These are phyloP conservation scores for Lactarius akahatsu DNA, from an alignment of 768 basidiomycete species.

Conservation along the genomic window DNA sequence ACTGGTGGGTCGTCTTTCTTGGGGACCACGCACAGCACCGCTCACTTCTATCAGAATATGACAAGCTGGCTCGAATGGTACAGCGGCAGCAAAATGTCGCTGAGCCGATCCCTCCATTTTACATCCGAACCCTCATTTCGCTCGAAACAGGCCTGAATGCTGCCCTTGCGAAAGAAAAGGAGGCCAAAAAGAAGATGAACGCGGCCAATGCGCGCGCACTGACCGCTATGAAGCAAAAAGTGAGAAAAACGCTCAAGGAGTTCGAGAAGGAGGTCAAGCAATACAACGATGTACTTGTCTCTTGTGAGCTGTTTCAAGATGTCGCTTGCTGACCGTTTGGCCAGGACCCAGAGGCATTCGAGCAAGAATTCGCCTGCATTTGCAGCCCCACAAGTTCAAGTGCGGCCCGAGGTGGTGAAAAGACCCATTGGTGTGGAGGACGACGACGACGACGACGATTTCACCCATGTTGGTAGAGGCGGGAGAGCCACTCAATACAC, in stretches of 20 bases:
- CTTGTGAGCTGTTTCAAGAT: not conserved
- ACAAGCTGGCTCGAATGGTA: conserved; percentile 90
- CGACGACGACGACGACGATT: conserved; percentile 58
- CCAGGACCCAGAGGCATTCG: conserved; percentile 88
- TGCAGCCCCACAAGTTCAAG: conserved; percentile 46
- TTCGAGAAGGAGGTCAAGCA: conserved; percentile 77
- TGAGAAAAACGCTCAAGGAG: conserved; percentile 89
- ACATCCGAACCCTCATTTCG: conserved; percentile 66
- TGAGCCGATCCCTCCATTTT: conserved; percentile 86
- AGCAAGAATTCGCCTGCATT: conserved; percentile 66
- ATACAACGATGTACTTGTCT: conserved; percentile 66
- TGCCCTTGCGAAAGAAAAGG: conserved; percentile 82
- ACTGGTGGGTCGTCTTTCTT: conserved; percentile 56
- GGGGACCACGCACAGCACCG: conserved; percentile 14
- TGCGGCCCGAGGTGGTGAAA: conserved; percentile 40
- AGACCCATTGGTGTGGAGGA: conserved; percentile 38
- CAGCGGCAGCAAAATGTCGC: conserved; percentile 82
- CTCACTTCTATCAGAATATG: conserved; percentile 67
- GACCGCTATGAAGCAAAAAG: conserved; percentile 97
- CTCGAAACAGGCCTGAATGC: conserved; percentile 76
- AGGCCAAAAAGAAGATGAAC: conserved; percentile 95
- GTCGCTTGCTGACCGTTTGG: not conserved
- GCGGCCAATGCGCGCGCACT: conserved; percentile 90
- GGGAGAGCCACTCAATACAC: conserved; percentile 82
- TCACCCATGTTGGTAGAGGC: conserved; percentile 88